phyloP scores from a whole-genome alignment of 257 asterid genomes.

The Solanum stenotomum region DNA sequence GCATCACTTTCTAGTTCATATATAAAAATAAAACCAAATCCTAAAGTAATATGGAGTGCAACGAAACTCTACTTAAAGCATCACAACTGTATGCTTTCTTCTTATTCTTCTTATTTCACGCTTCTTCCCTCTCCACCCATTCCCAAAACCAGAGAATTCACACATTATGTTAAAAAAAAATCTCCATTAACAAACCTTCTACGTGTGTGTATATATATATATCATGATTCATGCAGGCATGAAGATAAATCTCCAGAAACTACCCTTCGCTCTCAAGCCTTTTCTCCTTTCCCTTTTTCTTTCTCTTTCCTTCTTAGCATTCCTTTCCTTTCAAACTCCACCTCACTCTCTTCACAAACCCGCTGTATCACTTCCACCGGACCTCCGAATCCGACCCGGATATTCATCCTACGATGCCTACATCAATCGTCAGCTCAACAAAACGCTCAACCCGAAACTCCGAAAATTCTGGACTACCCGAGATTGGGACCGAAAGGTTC shows the following conservation, averaged over 20 bases:
- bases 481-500: constrained; percentile 77
- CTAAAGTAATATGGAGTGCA: background rate
- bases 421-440: constrained; percentile 78
- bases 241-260: background rate
- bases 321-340: constrained; percentile 38
- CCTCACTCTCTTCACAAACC: background rate
- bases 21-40: background rate
- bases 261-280: constrained; percentile 38
- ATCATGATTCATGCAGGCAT: background rate
- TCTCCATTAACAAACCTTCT: background rate
- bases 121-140: background rate
- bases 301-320: constrained; percentile 27
- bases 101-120: background rate
- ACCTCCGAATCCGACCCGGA: constrained; percentile 63
- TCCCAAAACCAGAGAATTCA: background rate
- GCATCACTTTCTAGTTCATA: background rate
- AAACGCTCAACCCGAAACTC: constrained; percentile 86
- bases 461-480: constrained; percentile 85
- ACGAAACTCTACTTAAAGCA: background rate
- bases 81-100: background rate
- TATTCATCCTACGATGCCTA: constrained; percentile 68
- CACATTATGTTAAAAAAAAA: background rate
- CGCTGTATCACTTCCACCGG: background rate
- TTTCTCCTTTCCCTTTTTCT: constrained; percentile 30
- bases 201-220: background rate